Conservation (phyloP, 441 rosid genomes). For the Kokia cookei region DNA sequence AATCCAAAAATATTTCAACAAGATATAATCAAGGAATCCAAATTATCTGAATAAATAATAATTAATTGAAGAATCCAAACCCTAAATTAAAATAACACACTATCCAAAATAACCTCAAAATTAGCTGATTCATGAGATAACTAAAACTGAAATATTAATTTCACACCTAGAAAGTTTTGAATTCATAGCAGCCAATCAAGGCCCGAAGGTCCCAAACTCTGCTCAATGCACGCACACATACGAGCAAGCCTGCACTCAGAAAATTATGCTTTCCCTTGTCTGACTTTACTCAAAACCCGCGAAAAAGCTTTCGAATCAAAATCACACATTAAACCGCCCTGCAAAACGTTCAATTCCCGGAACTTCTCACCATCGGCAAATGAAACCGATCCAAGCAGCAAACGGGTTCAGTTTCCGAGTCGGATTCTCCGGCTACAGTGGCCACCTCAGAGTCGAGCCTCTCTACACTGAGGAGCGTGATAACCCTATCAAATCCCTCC, state of each 20-base stretch:
- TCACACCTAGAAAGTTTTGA: not conserved
- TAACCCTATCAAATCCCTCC: constrained; percentile 67
- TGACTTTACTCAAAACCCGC: constrained; percentile 19
- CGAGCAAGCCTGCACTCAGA: not conserved
- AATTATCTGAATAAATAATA: too few species aligned
- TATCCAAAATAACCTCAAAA: too few species aligned
- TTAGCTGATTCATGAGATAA: too few species aligned
- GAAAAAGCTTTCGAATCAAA: constrained; percentile 16
- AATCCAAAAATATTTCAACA: too few species aligned
- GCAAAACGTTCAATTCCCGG: not conserved
- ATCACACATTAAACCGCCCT: not conserved
- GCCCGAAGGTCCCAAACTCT: not conserved
- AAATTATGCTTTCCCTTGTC: not conserved
- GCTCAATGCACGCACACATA: not conserved
- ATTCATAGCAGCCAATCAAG: not conserved
- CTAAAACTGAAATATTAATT: too few species aligned
- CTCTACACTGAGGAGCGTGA: constrained; percentile 60
- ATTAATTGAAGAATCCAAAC: too few species aligned
- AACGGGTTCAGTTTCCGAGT: constrained; percentile 77
- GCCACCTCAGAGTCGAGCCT: constrained; percentile 91
- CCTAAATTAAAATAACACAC: too few species aligned
- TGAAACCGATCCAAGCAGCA: constrained; percentile 67
- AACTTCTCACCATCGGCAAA: constrained; percentile 7
- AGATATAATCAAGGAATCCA: too few species aligned
- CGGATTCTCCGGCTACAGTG: constrained; percentile 86